A percentile compares a stretch with the other conserved stretches of the same genome.
phyloP scores from a whole-genome alignment of 176 grass and related monocot species.

The Carex scoparia region DNA sequence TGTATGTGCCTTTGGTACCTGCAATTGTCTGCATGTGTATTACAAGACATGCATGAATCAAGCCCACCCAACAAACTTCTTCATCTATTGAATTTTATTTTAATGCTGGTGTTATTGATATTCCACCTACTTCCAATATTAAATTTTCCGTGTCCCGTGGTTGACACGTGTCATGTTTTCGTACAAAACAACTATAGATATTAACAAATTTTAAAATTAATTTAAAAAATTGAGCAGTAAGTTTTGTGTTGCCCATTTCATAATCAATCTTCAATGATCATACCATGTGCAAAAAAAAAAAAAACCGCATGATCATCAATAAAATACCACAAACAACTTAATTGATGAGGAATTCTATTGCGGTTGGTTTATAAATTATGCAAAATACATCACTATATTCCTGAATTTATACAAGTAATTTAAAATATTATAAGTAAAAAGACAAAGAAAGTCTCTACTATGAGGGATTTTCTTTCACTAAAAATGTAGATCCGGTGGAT shows the following conservation, averaged over 20 bases:
- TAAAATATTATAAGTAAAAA: too few species aligned
- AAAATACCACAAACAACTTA: background rate
- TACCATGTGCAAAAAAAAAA: too few species aligned
- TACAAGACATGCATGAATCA: background rate
- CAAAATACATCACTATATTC: too few species aligned
- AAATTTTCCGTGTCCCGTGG: background rate
- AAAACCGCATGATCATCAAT: background rate
- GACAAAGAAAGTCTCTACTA: too few species aligned
- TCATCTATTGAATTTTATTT: background rate
- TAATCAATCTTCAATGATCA: background rate
- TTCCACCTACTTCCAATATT: background rate
- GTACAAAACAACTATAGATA: background rate
- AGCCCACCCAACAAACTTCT: background rate
- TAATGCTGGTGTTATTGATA: background rate
- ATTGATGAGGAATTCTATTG: background rate
- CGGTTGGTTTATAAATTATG: too few species aligned
- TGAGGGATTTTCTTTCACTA: too few species aligned
- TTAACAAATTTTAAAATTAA: background rate
- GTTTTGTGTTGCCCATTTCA: background rate
- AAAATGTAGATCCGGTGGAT: too few species aligned
- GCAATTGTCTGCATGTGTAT: background rate
- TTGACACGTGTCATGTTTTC: background rate
- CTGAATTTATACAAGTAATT: too few species aligned
- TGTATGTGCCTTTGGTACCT: background rate
- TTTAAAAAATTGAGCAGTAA: background rate